Evolutionary conservation across 2,329 filamentous ascomycete genomes (phyloP), one percentile per base, ranked within the genome.

Genomic region (Uncinocarpus reesii): DNA sequence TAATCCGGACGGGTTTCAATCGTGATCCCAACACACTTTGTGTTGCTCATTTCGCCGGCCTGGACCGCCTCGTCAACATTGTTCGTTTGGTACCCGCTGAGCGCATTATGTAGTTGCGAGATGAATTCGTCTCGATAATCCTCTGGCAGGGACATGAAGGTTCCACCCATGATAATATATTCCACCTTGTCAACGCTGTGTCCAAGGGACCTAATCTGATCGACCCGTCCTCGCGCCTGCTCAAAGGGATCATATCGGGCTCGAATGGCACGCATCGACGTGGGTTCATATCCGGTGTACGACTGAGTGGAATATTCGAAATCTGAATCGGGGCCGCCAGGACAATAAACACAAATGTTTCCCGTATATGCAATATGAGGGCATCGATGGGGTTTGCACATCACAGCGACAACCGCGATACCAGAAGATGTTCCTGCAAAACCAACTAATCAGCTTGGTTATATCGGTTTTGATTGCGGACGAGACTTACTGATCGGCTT

Each of bases 161-260:
- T 98, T 56, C 92, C 92, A 52, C 92, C 92, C 92, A 98, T 98
- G 64, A 98, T 95, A 62, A 98, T 98, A 67, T 96, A 98, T 71
- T 98, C 92, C 20, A 98, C 92, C 67, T 98, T 98, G 71, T 98
- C 92, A 41, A 98, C 92, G 38, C 87, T 95, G 67, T 98, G 92
- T 0, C 92, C 92, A 0, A 98, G 76, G 1, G 86, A 85, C 66
- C 94, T 93, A 62, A 98, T 87, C 70, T 98, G 92, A 59, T 98
- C 93, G 4, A 98, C 90, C 57, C 92, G 81, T 35, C 92, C 92
- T 64, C 92, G 78, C 13, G 92, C 92, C 71, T 98, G 92, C 67
- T 98, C 92, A 58, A 95, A 98, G 0, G 92, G 92, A 62, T 98
- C 93, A 63, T 98, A 98, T 43, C 93, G 81, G 26, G 92, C 92